Evolutionary conservation across 2,329 filamentous ascomycete genomes (phyloP).

Genomic region (Ophiostoma quercus): DNA sequence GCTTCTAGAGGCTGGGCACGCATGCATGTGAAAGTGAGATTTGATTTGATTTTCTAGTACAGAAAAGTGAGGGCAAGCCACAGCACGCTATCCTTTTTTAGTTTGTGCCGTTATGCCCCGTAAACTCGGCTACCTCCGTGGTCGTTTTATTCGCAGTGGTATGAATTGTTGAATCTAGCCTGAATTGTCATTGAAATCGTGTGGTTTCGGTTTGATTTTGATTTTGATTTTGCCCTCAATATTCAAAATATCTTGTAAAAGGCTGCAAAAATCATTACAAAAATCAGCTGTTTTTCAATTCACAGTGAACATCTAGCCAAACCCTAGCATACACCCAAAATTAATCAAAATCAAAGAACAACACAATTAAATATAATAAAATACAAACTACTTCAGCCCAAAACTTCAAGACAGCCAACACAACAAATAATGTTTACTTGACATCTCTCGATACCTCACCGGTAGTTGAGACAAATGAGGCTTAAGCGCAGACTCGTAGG

Average conservation of each 20-base stretch:
- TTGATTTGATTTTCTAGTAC: neutral
- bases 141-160: neutral
- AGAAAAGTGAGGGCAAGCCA: neutral
- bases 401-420: neutral
- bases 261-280: neutral
- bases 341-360: too few species aligned
- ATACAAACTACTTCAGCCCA: neutral
- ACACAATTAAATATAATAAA: neutral
- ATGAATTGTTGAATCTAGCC: neutral
- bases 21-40: slow-evolving; percentile 2
- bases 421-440: neutral
- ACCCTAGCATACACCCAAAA: too few species aligned
- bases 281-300: too few species aligned
- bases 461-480: neutral
- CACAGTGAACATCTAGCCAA: too few species aligned
- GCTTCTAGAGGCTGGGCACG: slow-evolving; percentile 9
- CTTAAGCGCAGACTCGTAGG: neutral
- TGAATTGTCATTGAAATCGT: too few species aligned
- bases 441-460: neutral
- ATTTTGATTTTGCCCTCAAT: neutral
- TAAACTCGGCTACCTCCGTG: neutral
- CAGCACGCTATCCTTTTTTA: neutral
- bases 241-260: neutral
- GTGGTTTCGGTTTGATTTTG: neutral
- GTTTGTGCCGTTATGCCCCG: neutral